These are phyloP conservation scores for Colletotrichum horii DNA, from an alignment of 2,329 filamentous ascomycete genomes.

Conservation along the genomic window DNA sequence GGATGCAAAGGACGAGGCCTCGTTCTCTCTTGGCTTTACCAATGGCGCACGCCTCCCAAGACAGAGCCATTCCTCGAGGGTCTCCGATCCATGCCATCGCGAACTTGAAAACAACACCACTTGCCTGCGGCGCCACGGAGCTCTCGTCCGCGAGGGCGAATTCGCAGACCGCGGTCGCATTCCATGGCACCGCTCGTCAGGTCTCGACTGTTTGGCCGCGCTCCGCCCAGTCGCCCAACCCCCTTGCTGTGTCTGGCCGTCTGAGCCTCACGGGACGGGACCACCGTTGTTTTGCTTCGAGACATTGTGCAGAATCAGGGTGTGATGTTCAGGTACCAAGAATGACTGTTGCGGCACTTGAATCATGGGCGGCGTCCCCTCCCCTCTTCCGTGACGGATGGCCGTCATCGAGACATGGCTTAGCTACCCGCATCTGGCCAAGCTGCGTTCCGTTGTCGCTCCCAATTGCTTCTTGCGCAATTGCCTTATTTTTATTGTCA, in stretches of 20 bases:
- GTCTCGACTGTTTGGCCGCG: not conserved
- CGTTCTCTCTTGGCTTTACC: not conserved
- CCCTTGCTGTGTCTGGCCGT: not conserved
- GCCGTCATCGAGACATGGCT: not conserved
- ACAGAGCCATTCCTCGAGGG: not conserved
- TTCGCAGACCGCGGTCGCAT: not conserved
- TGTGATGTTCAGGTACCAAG: not conserved
- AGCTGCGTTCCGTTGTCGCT: not conserved
- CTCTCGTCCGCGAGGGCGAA: not conserved
- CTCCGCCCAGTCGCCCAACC: not conserved
- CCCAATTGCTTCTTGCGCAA: not conserved
- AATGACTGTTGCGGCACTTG: not conserved
- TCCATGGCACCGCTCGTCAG: not conserved
- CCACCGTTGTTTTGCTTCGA: conserved; percentile 9
- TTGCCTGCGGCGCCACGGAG: not conserved
- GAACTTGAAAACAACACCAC: not conserved
- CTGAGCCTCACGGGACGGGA: conserved; percentile 1
- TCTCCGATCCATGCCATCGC: conserved; percentile 7
- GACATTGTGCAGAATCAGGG: conserved; percentile 13
- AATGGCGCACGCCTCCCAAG: not conserved
- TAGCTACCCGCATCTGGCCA: not conserved
- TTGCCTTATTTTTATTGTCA: not conserved
- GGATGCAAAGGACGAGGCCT: not conserved
- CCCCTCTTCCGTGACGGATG: not conserved
- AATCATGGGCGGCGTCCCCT: not conserved